phyloP scores from a whole-genome alignment of 1,284 basidiomycete species.

The Xerocomus nothofagi region DNA sequence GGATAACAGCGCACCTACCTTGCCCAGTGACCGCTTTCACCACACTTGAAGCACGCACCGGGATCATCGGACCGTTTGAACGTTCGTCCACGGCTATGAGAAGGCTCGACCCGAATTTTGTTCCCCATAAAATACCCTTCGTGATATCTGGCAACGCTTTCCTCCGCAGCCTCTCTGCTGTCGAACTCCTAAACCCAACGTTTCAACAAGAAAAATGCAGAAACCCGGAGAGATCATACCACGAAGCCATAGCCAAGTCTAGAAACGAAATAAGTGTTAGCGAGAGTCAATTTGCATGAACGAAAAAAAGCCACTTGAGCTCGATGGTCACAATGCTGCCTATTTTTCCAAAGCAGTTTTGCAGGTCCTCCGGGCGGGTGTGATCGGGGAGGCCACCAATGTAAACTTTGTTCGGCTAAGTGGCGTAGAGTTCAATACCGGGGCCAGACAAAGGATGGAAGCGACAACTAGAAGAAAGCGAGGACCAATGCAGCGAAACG shows the following conservation, averaged over 20 bases:
- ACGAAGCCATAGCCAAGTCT: slow-evolving; percentile 83
- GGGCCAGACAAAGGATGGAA: slow-evolving; percentile 42
- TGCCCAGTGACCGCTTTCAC: slow-evolving; percentile 81
- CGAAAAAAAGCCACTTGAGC: slow-evolving; percentile 63
- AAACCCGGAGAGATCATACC: slow-evolving; percentile 44
- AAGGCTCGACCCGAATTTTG: slow-evolving; percentile 81
- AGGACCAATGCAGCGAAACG: slow-evolving; percentile 35
- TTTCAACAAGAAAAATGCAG: background rate
- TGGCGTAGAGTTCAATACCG: slow-evolving; percentile 66
- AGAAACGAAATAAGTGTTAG: slow-evolving; percentile 13
- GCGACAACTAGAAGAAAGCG: slow-evolving; percentile 50
- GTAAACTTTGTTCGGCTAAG: slow-evolving; percentile 86
- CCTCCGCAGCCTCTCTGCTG: slow-evolving; percentile 72
- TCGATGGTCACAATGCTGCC: slow-evolving; percentile 76
- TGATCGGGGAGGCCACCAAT: slow-evolving; percentile 83
- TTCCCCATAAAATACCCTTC: slow-evolving; percentile 88
- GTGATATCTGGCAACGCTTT: slow-evolving; percentile 81
- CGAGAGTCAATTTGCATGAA: background rate
- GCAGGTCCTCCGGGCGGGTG: slow-evolving; percentile 78
- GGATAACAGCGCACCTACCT: slow-evolving; percentile 50
- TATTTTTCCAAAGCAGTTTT: slow-evolving; percentile 81
- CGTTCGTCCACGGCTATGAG: slow-evolving; percentile 77
- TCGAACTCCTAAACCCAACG: slow-evolving; percentile 71
- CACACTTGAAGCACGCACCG: slow-evolving; percentile 83
- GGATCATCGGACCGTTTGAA: slow-evolving; percentile 76